phyloP scores from a whole-genome alignment of 2,329 filamentous ascomycete genomes.

The Berkeleyomyces basicola region DNA sequence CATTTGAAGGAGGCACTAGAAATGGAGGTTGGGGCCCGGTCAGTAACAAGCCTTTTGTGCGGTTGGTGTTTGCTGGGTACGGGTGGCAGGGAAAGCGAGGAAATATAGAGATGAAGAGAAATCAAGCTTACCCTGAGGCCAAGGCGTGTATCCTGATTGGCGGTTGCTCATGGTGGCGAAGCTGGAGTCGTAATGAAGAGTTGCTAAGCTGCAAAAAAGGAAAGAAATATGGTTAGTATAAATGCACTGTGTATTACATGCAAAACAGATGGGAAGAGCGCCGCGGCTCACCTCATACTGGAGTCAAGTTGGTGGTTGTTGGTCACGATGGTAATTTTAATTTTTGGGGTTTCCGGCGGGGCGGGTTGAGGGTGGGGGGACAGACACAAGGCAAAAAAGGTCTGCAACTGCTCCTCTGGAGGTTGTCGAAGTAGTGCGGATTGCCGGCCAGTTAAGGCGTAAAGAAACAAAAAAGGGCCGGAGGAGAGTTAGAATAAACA shows the following conservation, averaged over 20 bases:
- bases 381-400: slow-evolving; percentile 6
- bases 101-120: not conserved
- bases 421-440: not conserved
- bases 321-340: not conserved
- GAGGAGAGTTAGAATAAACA: not conserved
- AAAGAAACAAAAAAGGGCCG: not conserved
- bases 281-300: slow-evolving; percentile 13
- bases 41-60: not conserved
- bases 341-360: slow-evolving; percentile 2
- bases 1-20: slow-evolving; percentile 7
- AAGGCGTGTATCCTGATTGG: slow-evolving; percentile 8
- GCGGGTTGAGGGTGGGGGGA: slow-evolving; percentile 2
- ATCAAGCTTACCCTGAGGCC: slow-evolving; percentile 5
- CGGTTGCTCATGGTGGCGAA: slow-evolving; percentile 13
- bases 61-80: not conserved
- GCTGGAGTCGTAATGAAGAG: slow-evolving; percentile 10
- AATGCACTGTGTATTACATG: not conserved
- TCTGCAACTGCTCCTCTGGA: slow-evolving; percentile 1
- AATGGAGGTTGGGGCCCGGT: not conserved
- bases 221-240: slow-evolving; percentile 6
- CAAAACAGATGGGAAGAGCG: slow-evolving; percentile 9
- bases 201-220: slow-evolving; percentile 4
- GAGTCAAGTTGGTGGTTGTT: slow-evolving; percentile 4
- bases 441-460: not conserved
- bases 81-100: not conserved